phyloP scores from a whole-genome alignment of 1,139 yeast genomes.

The Komagataea norvegica region DNA sequence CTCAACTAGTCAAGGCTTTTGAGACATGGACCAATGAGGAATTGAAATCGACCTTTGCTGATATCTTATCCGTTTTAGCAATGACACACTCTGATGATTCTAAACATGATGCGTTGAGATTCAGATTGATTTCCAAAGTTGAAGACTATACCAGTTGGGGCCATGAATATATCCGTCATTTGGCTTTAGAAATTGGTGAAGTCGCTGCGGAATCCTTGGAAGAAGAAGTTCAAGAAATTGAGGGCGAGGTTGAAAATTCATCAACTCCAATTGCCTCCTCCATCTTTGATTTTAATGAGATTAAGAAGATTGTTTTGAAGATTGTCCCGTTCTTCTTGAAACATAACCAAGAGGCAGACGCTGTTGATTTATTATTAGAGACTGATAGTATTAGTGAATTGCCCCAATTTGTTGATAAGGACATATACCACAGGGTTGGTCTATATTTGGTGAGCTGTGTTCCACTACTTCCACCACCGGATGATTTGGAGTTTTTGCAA shows the following conservation, averaged over 20 bases:
- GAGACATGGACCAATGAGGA: slow-evolving; percentile 54
- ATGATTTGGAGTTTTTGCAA: slow-evolving; percentile 77
- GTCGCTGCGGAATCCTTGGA: slow-evolving; percentile 70
- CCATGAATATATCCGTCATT: slow-evolving; percentile 93
- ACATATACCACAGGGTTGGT: slow-evolving; percentile 85
- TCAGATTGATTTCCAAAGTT: slow-evolving; percentile 63
- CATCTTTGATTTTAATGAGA: slow-evolving; percentile 35
- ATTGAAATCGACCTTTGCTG: slow-evolving; percentile 57
- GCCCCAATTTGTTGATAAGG: slow-evolving; percentile 78
- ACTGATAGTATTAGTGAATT: slow-evolving; percentile 82
- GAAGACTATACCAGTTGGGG: slow-evolving; percentile 87
- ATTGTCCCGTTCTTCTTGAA: slow-evolving; percentile 87
- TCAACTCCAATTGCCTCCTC: slow-evolving; percentile 13
- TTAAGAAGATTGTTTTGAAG: slow-evolving; percentile 64
- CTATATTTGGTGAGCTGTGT: slow-evolving; percentile 94
- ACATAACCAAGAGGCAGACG: slow-evolving; percentile 98
- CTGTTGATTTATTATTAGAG: slow-evolving; percentile 87
- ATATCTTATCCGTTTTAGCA: slow-evolving; percentile 85
- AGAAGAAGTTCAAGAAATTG: slow-evolving; percentile 36
- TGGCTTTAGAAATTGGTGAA: slow-evolving; percentile 92
- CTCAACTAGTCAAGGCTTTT: slow-evolving; percentile 58
- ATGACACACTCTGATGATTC: slow-evolving; percentile 92
- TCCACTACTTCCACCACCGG: slow-evolving; percentile 92
- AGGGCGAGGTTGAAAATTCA: slow-evolving; percentile 9
- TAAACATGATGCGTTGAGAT: slow-evolving; percentile 74